phyloP scores from a whole-genome alignment of 1,284 basidiomycete genomes.

The Puccinia novopanici region DNA sequence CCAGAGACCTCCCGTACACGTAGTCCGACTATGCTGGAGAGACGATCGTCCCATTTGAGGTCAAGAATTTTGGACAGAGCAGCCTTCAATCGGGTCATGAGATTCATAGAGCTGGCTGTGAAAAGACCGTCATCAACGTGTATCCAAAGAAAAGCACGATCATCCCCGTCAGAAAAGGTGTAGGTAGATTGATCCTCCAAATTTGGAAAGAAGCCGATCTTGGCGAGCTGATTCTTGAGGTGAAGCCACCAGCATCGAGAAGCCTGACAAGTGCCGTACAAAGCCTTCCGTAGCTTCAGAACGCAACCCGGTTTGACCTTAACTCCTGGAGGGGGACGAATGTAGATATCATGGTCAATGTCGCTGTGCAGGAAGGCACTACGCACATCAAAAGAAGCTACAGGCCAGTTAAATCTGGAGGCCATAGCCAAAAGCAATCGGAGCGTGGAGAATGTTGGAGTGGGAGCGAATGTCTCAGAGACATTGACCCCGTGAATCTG shows the following conservation, averaged over 20 bases:
- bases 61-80: background rate
- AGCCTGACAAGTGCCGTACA: slow-evolving; percentile 24
- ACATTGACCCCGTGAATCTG: slow-evolving; percentile 2
- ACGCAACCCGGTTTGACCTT: background rate
- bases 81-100: background rate
- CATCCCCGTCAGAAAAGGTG: background rate
- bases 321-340: background rate
- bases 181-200: slow-evolving; percentile 17
- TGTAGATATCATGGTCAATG: background rate
- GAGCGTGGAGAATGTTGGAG: background rate
- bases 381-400: slow-evolving; percentile 7
- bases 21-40: background rate
- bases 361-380: slow-evolving; percentile 1
- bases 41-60: slow-evolving; percentile 5
- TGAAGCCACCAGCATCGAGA: slow-evolving; percentile 32
- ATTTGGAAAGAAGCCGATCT: slow-evolving; percentile 6
- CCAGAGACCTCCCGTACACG: background rate
- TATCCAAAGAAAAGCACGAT: background rate
- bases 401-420: background rate
- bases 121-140: slow-evolving; percentile 23
- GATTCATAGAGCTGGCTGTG: background rate
- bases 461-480: background rate
- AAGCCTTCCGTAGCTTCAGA: slow-evolving; percentile 2
- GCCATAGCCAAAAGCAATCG: background rate
- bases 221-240: background rate